A percentile compares a stretch with the other conserved stretches of the same genome.
These are phyloP conservation scores for Anastatica hierochuntica DNA, from an alignment of 345 rosid genomes.

Conservation along the genomic window DNA sequence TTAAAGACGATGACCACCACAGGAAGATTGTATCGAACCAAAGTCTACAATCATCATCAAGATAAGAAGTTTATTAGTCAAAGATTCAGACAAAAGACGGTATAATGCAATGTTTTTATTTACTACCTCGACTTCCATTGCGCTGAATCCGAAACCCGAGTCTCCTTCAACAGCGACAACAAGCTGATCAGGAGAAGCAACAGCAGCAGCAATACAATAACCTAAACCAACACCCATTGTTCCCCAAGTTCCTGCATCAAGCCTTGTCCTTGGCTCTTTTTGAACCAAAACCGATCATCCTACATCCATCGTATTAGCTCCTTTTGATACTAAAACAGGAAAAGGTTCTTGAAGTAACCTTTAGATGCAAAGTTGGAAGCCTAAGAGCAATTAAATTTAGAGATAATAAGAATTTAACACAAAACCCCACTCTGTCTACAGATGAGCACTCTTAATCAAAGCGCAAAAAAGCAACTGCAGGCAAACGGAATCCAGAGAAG, in stretches of 20 bases:
- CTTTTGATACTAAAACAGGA: slow-evolving; percentile 84
- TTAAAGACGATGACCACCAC: slow-evolving; percentile 91
- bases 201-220: slow-evolving; percentile 95
- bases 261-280: slow-evolving; percentile 89
- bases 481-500: no score
- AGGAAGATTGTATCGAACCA: slow-evolving; percentile 82
- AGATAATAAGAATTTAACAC: no score
- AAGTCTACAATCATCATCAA: slow-evolving; percentile 51
- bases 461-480: no score
- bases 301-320: slow-evolving; percentile 97
- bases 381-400: slow-evolving; percentile 59
- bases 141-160: slow-evolving; percentile 96
- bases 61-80: no score
- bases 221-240: slow-evolving; percentile 99
- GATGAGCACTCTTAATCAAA: no score
- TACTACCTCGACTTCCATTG: slow-evolving; percentile 95
- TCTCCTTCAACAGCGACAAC: slow-evolving; percentile 98
- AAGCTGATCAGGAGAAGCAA: slow-evolving; percentile 78
- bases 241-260: slow-evolving; percentile 99
- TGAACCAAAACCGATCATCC: slow-evolving; percentile 93
- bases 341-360: slow-evolving; percentile 72
- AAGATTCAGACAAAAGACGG: neutral
- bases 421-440: no score
- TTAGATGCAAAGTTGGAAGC: slow-evolving; percentile 97
- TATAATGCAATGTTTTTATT: slow-evolving; percentile 4